Conservation (phyloP, 805 yeast genomes). For the Barnettozyma vustinii region DNA sequence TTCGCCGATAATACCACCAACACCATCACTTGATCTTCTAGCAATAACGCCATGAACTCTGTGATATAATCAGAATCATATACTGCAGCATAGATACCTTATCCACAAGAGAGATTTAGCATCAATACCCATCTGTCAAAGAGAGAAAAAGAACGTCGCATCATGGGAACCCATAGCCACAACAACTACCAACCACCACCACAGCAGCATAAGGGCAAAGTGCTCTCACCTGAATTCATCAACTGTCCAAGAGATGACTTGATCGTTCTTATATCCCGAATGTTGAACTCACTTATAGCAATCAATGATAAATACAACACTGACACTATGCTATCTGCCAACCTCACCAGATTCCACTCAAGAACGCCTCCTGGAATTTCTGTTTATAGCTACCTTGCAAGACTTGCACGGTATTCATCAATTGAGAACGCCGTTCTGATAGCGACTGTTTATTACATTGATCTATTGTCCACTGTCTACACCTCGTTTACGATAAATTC, state of each 20-base stretch:
- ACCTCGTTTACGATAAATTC: conserved; percentile 81
- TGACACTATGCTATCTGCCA: conserved; percentile 29
- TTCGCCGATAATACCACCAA: too few relatives aligned
- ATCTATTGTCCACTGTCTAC: conserved; percentile 71
- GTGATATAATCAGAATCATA: conserved; percentile 4
- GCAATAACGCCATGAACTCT: conserved; percentile 1
- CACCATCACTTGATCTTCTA: background rate
- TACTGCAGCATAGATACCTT: background rate
- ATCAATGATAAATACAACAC: conserved; percentile 56
- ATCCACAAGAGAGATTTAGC: background rate
- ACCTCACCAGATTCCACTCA: conserved; percentile 86
- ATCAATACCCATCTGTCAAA: background rate
- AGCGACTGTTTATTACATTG: conserved; percentile 85
- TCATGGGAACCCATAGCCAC: background rate
- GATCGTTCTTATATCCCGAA: conserved; percentile 66
- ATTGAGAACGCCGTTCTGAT: conserved; percentile 79
- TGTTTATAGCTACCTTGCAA: conserved; percentile 64
- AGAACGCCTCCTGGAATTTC: conserved; percentile 88
- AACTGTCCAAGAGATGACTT: conserved; percentile 67
- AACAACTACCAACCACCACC: background rate
- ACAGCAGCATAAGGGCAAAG: background rate
- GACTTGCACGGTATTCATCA: conserved; percentile 79
- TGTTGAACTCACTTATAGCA: conserved; percentile 69
- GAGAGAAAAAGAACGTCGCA: background rate
- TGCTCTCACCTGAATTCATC: conserved; percentile 40